phyloP scores from a whole-genome alignment of 495 filamentous ascomycete species.

The Penicillium riverlandense region DNA sequence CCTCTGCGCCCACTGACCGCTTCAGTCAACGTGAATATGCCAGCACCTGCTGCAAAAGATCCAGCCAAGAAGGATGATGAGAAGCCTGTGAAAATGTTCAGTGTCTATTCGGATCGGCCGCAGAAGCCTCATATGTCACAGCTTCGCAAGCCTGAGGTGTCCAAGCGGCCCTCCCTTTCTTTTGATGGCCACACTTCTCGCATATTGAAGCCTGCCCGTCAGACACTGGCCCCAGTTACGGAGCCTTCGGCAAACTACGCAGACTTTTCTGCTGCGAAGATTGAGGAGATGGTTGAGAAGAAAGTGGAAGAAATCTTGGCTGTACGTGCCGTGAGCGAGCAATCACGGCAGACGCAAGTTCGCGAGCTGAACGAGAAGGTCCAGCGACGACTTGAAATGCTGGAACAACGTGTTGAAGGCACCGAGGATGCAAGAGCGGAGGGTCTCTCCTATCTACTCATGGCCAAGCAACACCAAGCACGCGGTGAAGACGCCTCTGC shows the following conservation, averaged over 20 bases:
- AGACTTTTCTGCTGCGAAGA: slow-evolving; percentile 64
- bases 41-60: slow-evolving; percentile 38
- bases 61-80: slow-evolving; percentile 45
- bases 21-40: slow-evolving; percentile 52
- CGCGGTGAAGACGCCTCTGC: slow-evolving; percentile 72
- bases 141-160: slow-evolving; percentile 31
- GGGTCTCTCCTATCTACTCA: slow-evolving; percentile 74
- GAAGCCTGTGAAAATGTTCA: slow-evolving; percentile 74
- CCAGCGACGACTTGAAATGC: slow-evolving; percentile 68
- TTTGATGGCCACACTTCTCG: slow-evolving; percentile 23
- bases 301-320: slow-evolving; percentile 87
- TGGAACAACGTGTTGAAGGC: slow-evolving; percentile 78
- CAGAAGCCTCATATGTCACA: slow-evolving; percentile 36
- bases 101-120: slow-evolving; percentile 68
- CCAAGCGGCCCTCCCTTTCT: slow-evolving; percentile 33
- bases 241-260: slow-evolving; percentile 21
- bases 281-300: slow-evolving; percentile 85
- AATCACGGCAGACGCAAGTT: slow-evolving; percentile 41
- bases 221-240: slow-evolving; percentile 15
- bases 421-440: slow-evolving; percentile 69
- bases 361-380: slow-evolving; percentile 65
- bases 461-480: slow-evolving; percentile 86
- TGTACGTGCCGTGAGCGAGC: slow-evolving; percentile 47
- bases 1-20: slow-evolving; percentile 65
- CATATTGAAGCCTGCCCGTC: slow-evolving; percentile 20